Percentiles rank a stretch among this genome's conserved stretches.
These are phyloP conservation scores for Groenewaldozyma salmanticensis DNA, from an alignment of 805 yeast species.

Conservation along the genomic window DNA sequence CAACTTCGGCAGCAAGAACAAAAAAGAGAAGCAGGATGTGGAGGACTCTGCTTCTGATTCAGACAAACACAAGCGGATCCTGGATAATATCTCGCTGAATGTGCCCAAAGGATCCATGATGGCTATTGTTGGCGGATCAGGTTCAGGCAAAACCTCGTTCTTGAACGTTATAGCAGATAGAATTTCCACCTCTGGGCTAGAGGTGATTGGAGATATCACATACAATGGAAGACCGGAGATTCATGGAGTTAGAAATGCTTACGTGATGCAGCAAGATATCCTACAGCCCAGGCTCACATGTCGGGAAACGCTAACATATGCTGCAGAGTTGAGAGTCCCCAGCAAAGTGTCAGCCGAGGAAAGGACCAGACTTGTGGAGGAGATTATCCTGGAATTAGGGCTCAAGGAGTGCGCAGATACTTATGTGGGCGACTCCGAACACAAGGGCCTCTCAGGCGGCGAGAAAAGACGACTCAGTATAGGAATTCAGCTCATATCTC, in stretches of 20 bases:
- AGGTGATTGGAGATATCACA: conserved; percentile 19
- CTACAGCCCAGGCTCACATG: conserved; percentile 65
- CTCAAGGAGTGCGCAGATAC: conserved; percentile 55
- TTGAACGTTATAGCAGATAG: conserved; percentile 40
- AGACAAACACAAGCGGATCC: conserved; percentile 27
- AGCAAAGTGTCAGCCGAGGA: conserved; percentile 34
- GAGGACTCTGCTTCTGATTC: not conserved
- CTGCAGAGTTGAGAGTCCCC: conserved; percentile 63
- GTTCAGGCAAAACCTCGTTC: conserved; percentile 78
- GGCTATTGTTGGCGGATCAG: conserved; percentile 83
- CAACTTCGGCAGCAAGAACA: not conserved
- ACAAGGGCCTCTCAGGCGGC: conserved; percentile 71
- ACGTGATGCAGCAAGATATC: conserved; percentile 67
- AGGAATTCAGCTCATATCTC: conserved; percentile 66
- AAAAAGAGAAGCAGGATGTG: not conserved
- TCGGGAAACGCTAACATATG: conserved; percentile 56
- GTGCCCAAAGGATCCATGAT: conserved; percentile 52
- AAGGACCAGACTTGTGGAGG: conserved; percentile 42
- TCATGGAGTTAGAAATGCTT: conserved; percentile 37
- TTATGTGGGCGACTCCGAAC: conserved; percentile 42
- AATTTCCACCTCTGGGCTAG: conserved; percentile 19
- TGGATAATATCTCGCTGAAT: conserved; percentile 47
- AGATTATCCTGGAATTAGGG: conserved; percentile 55
- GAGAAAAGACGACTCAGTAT: conserved; percentile 70
- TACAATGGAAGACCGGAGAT: conserved; percentile 24